Evolutionary conservation across 1,284 basidiomycete genomes (phyloP).

Genomic region (Trichosporon coremiiforme): DNA sequence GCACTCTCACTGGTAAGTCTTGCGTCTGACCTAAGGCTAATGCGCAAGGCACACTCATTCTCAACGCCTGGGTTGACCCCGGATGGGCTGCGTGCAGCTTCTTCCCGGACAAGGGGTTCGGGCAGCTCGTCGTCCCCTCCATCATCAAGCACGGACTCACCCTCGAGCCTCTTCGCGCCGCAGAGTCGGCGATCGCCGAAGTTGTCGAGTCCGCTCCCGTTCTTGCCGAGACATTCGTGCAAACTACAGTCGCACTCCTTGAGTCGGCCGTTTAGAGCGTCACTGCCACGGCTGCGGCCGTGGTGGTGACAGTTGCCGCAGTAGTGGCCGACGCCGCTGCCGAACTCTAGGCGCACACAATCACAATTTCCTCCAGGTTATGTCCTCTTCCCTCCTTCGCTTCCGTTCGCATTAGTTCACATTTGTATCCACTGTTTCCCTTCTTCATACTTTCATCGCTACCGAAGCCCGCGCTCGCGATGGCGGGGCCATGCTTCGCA

Average conservation of each 20-base stretch:
- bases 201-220: not conserved
- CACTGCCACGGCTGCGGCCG: not conserved
- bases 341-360: not conserved
- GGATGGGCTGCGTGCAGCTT: constrained; percentile 15
- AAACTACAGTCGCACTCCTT: not conserved
- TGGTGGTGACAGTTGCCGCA: not conserved
- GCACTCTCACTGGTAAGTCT: constrained; percentile 36
- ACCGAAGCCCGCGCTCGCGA: not conserved
- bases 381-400: not conserved
- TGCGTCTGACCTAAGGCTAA: constrained; percentile 10
- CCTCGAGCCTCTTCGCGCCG: not conserved
- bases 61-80: constrained; percentile 40
- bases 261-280: not conserved
- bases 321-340: not conserved
- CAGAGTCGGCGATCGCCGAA: not conserved
- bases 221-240: not conserved
- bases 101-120: constrained; percentile 15
- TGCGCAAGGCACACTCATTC: constrained; percentile 31
- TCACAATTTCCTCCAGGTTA: not conserved
- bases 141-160: constrained; percentile 1
- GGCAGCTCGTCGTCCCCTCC: not conserved
- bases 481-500: not conserved
- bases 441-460: not conserved
- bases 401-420: not conserved
- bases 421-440: not conserved